These are phyloP conservation scores for Pseudopediastrum boryanum DNA, from an alignment of 139 green algal genomes.

Conservation along the genomic window DNA sequence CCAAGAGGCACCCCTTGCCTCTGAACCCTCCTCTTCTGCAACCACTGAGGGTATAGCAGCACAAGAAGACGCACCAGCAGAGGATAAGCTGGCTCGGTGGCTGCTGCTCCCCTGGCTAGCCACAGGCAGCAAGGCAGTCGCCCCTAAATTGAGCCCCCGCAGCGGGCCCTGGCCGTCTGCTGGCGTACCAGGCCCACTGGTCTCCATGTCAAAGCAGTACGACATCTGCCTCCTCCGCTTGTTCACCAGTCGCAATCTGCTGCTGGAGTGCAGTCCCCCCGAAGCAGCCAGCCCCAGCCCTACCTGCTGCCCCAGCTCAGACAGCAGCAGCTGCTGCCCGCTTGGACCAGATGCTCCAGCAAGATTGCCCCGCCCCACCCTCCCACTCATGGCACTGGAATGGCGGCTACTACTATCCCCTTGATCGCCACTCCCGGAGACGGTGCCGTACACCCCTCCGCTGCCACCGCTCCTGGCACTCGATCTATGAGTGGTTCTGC, in stretches of 20 bases:
- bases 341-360: neutral
- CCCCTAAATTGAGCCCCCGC: too few relatives aligned
- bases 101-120: too few relatives aligned
- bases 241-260: slow-evolving; percentile 23
- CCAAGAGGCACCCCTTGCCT: too few relatives aligned
- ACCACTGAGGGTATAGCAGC: too few relatives aligned
- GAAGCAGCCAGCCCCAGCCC: neutral
- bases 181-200: neutral
- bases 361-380: neutral
- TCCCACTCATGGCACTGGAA: neutral
- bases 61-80: too few relatives aligned
- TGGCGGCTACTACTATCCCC: neutral
- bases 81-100: too few relatives aligned
- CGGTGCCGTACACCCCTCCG: neutral
- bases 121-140: too few relatives aligned
- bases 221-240: slow-evolving; percentile 27
- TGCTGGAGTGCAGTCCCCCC: slow-evolving; percentile 21
- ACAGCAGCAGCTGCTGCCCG: neutral
- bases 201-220: slow-evolving; percentile 32
- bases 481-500: neutral
- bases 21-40: too few relatives aligned
- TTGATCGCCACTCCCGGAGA: neutral
- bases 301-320: neutral
- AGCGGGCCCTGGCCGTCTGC: slow-evolving; percentile 2
- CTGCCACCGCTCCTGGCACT: neutral